A percentile compares a stretch with the other conserved stretches of the same genome.
Evolutionary conservation across 108 stramenopile genomes (phyloP).

Genomic region (Nitzschia inconspicua): DNA sequence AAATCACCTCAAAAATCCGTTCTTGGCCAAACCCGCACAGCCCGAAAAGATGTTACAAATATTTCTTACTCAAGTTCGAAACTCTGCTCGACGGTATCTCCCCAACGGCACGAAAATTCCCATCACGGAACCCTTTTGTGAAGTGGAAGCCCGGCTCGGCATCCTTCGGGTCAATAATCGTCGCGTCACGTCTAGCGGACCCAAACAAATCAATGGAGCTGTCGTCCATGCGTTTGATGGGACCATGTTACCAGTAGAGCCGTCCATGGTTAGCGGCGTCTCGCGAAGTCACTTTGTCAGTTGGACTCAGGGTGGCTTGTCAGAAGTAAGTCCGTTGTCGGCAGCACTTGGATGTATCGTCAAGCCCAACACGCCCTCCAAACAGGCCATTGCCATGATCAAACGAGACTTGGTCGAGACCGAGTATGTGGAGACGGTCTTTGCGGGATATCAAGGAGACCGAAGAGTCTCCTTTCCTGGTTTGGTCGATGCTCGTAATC

Average conservation of each 20-base stretch:
- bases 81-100: constrained; percentile 40
- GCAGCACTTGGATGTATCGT: constrained; percentile 48
- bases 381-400: constrained; percentile 37
- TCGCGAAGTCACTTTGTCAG: constrained; percentile 65
- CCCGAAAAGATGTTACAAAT: constrained; percentile 66
- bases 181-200: constrained; percentile 61
- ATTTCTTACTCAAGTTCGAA: constrained; percentile 63
- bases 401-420: constrained; percentile 57
- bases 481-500: constrained; percentile 25
- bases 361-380: constrained; percentile 19
- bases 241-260: constrained; percentile 20
- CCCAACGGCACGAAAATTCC: constrained; percentile 27
- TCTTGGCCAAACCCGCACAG: constrained; percentile 52
- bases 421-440: constrained; percentile 71
- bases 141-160: constrained; percentile 80
- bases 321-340: constrained; percentile 55
- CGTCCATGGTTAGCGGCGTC: constrained; percentile 63
- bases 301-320: constrained; percentile 62
- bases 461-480: constrained; percentile 60
- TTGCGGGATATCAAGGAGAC: constrained; percentile 59
- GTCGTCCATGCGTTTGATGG: constrained; percentile 65
- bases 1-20: constrained; percentile 41
- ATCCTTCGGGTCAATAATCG: constrained; percentile 64
- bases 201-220: constrained; percentile 50
- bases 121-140: constrained; percentile 49